Evolutionary conservation across 106 monocot species (phyloP).

Genomic region (Platanthera zijinensis): DNA sequence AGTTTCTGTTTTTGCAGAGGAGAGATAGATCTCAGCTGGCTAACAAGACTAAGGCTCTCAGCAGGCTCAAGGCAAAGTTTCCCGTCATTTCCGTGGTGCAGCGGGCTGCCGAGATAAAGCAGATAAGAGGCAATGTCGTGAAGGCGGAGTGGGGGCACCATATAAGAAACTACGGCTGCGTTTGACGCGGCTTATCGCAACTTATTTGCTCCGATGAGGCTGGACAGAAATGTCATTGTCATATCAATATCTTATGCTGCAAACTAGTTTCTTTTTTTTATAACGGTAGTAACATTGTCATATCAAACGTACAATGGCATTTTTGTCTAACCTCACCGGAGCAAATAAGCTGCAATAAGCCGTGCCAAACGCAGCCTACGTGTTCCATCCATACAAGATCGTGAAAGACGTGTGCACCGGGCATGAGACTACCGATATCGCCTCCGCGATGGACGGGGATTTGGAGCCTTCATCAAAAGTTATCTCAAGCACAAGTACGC

Average conservation of each 20-base stretch:
- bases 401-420: constrained; percentile 92
- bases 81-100: constrained; percentile 90
- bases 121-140: constrained; percentile 83
- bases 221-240: too few relatives aligned
- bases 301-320: too few relatives aligned
- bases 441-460: constrained; percentile 91
- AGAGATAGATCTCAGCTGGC: constrained; percentile 83
- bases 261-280: too few relatives aligned
- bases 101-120: constrained; percentile 86
- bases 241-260: too few relatives aligned
- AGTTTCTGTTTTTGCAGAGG: constrained; percentile 37
- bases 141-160: constrained; percentile 99
- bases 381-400: constrained; percentile 98
- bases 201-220: too few relatives aligned
- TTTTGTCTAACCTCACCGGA: too few relatives aligned
- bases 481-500: constrained; percentile 73
- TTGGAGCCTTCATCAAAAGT: constrained; percentile 82
- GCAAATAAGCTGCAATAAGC: too few relatives aligned
- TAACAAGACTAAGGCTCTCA: constrained; percentile 89
- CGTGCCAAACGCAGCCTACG: too few relatives aligned
- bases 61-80: constrained; percentile 85
- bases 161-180: constrained; percentile 71
- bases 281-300: too few relatives aligned
- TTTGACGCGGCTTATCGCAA: too few relatives aligned
- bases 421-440: constrained; percentile 69